Base-by-base conservation (phyloP, 1,284 basidiomycete species). In the Apiotrichum mycotoxinovorans region DNA sequence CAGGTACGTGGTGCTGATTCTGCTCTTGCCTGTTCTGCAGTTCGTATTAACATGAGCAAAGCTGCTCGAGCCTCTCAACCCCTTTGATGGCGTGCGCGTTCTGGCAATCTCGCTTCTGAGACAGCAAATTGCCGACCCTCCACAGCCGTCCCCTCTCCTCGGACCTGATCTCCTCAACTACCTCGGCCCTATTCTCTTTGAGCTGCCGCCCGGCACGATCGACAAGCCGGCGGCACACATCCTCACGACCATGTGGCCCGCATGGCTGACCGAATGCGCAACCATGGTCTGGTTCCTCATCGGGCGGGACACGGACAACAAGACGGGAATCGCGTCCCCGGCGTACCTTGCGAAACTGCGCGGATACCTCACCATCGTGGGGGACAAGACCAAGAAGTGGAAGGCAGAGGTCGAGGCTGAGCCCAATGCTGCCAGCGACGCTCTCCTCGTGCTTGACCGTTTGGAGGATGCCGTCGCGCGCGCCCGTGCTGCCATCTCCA, bases 1-100 rank as follows among this genome's bases (percentile, higher is more conserved):
- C 68, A 68, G 47, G 69, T 69, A 20, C 25, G 12, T 20, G 23
- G 25, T 26, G 15, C 14, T 17, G n/a, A 30, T 12, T n/a, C 5
- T 1, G 18, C 41, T 37, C 9, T 14, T 2, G 37, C n/a, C 50
- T 42, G 1, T 48, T 18, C 3, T 10, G 30, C 4, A n/a, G 9
- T 26, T 33, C n/a, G 33, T 15, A 15, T 46, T 33, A 20, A n/a
- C 27, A 30, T 7, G 7, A 30, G 33, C 44, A 3, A n/a, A 72
- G 67, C 58, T 73, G 5, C 51, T 73, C n/a, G 71, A 73, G 43
- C 68, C 69, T 15, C 54, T 59, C 3, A 71, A 73, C 54, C 71
- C 71, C 1, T 75, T 71, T 57, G 67, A 71, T 11, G 61, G 62
- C 14, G 57, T 73, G 26, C 61, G 71, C n/a, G 57, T 72, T 14